Evolutionary conservation across 805 yeast species (phyloP).

Genomic region (Metschnikowia corniflorae): DNA sequence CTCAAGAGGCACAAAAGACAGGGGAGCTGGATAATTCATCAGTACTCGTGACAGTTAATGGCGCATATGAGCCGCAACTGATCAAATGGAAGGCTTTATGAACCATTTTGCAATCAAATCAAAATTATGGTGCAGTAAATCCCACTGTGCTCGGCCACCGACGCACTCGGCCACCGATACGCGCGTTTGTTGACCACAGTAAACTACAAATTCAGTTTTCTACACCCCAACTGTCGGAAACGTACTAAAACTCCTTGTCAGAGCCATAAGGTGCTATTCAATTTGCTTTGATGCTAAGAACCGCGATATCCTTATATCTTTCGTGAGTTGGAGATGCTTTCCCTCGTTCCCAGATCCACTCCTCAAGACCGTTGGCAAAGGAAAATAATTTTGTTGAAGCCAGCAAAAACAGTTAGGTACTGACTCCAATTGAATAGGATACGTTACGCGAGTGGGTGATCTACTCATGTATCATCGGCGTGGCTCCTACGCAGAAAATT

Average conservation of each 20-base stretch:
- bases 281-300: not conserved
- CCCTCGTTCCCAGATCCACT: not conserved
- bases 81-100: no score
- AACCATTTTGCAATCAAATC: no score
- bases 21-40: no score
- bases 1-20: no score
- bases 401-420: not conserved
- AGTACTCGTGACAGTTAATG: no score
- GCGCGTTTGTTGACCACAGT: not conserved
- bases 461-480: not conserved
- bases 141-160: not conserved
- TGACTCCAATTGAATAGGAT: constrained; percentile 1
- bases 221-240: not conserved
- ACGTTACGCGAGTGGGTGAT: not conserved
- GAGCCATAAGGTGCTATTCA: not conserved
- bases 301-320: not conserved
- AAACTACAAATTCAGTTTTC: not conserved
- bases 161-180: not conserved
- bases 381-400: not conserved
- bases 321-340: constrained; percentile 1
- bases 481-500: not conserved
- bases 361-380: not conserved
- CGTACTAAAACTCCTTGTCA: not conserved
- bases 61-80: no score
- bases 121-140: no score